Conservation (phyloP, 306 rosid species). For the Fragaria nilgerrensis region DNA sequence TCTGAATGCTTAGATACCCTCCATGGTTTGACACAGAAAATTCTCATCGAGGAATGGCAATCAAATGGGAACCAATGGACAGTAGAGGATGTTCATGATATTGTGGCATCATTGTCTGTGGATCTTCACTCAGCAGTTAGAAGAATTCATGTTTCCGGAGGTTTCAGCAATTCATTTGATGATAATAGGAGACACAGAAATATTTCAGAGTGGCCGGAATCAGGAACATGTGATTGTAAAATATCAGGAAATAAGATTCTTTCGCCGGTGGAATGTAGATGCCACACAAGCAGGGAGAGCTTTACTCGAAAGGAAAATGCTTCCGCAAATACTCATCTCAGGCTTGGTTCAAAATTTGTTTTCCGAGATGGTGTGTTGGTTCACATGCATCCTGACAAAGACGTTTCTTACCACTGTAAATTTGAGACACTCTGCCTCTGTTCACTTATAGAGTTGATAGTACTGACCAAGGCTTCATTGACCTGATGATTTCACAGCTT, state of each 20-base stretch:
- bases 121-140: slow-evolving; percentile 68
- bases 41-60: slow-evolving; percentile 40
- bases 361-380: slow-evolving; percentile 87
- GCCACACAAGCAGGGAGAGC: slow-evolving; percentile 46
- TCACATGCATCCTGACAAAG: slow-evolving; percentile 47
- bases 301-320: slow-evolving; percentile 24
- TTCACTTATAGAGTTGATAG: slow-evolving; percentile 65
- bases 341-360: slow-evolving; percentile 52
- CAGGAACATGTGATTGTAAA: slow-evolving; percentile 34
- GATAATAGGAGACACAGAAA: slow-evolving; percentile 27
- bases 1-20: slow-evolving; percentile 53
- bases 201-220: slow-evolving; percentile 23
- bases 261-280: slow-evolving; percentile 56
- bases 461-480: slow-evolving; percentile 51
- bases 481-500: slow-evolving; percentile 41
- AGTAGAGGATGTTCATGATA: slow-evolving; percentile 72
- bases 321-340: slow-evolving; percentile 12
- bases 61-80: slow-evolving; percentile 41
- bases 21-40: slow-evolving; percentile 35
- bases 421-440: slow-evolving; percentile 83
- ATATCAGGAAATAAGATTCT: slow-evolving; percentile 21
- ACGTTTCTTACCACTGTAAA: slow-evolving; percentile 73
- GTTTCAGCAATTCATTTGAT: slow-evolving; percentile 20
- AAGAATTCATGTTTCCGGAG: slow-evolving; percentile 38
- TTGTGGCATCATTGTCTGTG: slow-evolving; percentile 61